Conservation (phyloP, 2,329 filamentous ascomycete genomes). For the Ascocoryne sarcoides region DNA sequence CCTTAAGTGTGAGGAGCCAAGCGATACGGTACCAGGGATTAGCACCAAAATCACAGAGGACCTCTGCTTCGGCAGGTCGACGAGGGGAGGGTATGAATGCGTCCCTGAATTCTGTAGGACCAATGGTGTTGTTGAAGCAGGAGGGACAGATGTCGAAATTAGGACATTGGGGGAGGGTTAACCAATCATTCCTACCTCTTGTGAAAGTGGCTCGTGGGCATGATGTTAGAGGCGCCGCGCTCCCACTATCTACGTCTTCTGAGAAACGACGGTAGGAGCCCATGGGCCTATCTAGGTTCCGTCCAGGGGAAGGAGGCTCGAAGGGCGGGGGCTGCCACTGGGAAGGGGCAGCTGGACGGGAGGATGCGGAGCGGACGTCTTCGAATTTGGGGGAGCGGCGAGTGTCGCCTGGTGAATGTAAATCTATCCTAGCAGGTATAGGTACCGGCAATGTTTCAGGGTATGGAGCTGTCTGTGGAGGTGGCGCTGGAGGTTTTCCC, state of each 20-base stretch:
- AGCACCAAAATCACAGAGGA: slow-evolving; percentile 71
- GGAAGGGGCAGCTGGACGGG: slow-evolving; percentile 9
- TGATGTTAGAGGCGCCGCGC: slow-evolving; percentile 45
- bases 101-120: slow-evolving; percentile 55
- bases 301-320: slow-evolving; percentile 28
- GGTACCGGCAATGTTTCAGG: slow-evolving; percentile 17
- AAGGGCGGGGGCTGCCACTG: slow-evolving; percentile 40
- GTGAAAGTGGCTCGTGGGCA: slow-evolving; percentile 60
- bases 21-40: slow-evolving; percentile 76
- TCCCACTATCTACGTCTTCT: slow-evolving; percentile 40
- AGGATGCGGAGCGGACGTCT: slow-evolving; percentile 6
- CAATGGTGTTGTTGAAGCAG: slow-evolving; percentile 66
- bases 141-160: slow-evolving; percentile 75
- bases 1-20: slow-evolving; percentile 70
- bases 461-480: slow-evolving; percentile 8
- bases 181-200: slow-evolving; percentile 66
- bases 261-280: slow-evolving; percentile 45
- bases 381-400: slow-evolving; percentile 14
- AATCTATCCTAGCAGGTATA: slow-evolving; percentile 16
- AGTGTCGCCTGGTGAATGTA: slow-evolving; percentile 15
- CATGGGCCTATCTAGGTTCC: slow-evolving; percentile 32
- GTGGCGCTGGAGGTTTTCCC: background rate
- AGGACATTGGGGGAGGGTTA: slow-evolving; percentile 61
- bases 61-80: slow-evolving; percentile 46
- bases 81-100: slow-evolving; percentile 55